Evolutionary conservation across 129 eudicot species (phyloP), one percentile per base, ranked within the genome.

Genomic region (Smallanthus sonchifolius): DNA sequence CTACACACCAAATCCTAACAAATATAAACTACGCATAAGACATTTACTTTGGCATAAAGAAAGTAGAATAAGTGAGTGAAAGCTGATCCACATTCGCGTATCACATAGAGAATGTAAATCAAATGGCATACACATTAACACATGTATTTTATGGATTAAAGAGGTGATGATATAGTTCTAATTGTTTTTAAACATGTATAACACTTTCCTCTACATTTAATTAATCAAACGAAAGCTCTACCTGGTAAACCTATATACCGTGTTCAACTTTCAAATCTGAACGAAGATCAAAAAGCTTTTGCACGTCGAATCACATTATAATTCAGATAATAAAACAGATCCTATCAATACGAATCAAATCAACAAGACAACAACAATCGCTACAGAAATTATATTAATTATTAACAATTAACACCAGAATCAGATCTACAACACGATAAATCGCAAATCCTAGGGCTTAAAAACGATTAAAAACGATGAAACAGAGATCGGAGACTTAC

Each of bases 401-500:
- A 14, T 32, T 32, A 39, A 37, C 55, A 59, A 40, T 59, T 15
- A 9, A 2, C 43, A 34, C 40, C 37, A 17, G 3, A 63, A 48
- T 28, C 71, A 48, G 79, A 74, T 74, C 79, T 36, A 45, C 30
- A 19, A 61, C 34, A 11, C 44, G 37, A 24, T 37, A 56, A 56
- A 56, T 56, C 63, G 66, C 7, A 32, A 61, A 61, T 10, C 42
- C 42, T 13, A 14, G 17, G 67, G 34, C 4, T 9, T 3, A 14
- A 14, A 13, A 40, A 24, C 30, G 70, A 63, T 28, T 24, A 1
- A 24, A 24, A 40, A n/a, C 10, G 36, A 13, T 35, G n/a, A 48
- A 20, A 49, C 30, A 64, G 65, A 64, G 54, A 75, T 37, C 65
- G 52, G 39, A 36, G 45, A 65, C 79, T 65, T 75, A 75, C 79